Percentiles rank a stretch among this genome's conserved stretches.
Conservation (phyloP, 2,329 filamentous ascomycete species). For the Cordyceps tenuipes region DNA sequence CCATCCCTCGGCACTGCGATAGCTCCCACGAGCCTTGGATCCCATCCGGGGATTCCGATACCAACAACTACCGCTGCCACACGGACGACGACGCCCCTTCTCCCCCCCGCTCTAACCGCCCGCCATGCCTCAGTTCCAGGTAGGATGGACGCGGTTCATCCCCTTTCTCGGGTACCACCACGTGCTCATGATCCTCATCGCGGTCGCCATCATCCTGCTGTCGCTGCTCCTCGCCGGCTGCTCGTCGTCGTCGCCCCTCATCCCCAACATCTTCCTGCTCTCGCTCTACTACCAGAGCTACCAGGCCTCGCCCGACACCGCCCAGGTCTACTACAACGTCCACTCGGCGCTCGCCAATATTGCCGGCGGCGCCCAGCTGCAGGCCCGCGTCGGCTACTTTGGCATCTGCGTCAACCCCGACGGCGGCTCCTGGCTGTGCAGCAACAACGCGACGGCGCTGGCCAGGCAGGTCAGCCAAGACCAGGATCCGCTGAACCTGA, state of each 20-base stretch:
- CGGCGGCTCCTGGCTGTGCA: slow-evolving; percentile 86
- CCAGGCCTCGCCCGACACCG: slow-evolving; percentile 68
- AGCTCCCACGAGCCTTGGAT: slow-evolving; percentile 1
- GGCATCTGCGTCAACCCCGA: slow-evolving; percentile 94
- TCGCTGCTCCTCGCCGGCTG: slow-evolving; percentile 91
- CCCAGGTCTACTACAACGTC: slow-evolving; percentile 86
- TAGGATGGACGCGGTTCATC: slow-evolving; percentile 38
- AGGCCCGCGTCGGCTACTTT: slow-evolving; percentile 94
- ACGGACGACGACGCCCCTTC: neutral
- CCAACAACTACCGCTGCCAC: neutral
- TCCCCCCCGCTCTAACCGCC: neutral
- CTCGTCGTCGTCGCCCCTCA: slow-evolving; percentile 90
- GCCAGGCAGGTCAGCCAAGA: slow-evolving; percentile 84
- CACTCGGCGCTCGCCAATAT: slow-evolving; percentile 83
- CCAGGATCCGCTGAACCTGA: slow-evolving; percentile 91
- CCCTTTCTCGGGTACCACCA: slow-evolving; percentile 69
- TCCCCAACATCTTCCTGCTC: slow-evolving; percentile 93
- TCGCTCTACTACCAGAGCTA: slow-evolving; percentile 95
- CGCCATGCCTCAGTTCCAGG: slow-evolving; percentile 7
- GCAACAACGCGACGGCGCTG: slow-evolving; percentile 90
- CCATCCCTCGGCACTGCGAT: neutral
- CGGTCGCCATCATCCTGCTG: slow-evolving; percentile 83
- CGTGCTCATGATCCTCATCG: slow-evolving; percentile 96
- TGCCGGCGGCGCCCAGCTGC: slow-evolving; percentile 72
- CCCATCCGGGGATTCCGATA: neutral